Conservation (phyloP, 176 grass and related monocot species). For the Musa beccarii region DNA sequence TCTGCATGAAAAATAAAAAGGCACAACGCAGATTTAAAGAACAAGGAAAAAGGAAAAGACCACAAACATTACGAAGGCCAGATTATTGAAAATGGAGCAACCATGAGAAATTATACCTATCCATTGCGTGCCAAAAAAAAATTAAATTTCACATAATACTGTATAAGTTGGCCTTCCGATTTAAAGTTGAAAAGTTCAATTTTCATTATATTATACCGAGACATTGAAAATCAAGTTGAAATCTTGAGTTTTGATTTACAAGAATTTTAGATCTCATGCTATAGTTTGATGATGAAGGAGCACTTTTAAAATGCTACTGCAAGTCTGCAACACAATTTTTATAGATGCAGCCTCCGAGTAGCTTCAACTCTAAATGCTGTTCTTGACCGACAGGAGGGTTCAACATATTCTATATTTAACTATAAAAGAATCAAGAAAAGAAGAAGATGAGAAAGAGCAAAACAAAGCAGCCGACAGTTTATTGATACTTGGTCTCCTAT, state of each 20-base stretch:
- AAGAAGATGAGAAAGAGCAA: too few relatives aligned
- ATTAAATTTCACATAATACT: neutral
- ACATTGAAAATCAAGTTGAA: neutral
- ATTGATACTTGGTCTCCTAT: too few relatives aligned
- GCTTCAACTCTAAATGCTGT: too few relatives aligned
- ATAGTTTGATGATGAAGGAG: neutral
- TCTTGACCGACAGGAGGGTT: too few relatives aligned
- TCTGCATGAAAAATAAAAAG: slow-evolving; percentile 26
- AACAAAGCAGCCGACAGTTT: too few relatives aligned
- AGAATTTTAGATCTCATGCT: neutral
- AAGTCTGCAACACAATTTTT: neutral
- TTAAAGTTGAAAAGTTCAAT: neutral
- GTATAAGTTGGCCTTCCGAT: neutral
- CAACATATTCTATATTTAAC: too few relatives aligned
- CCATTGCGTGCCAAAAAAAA: neutral
- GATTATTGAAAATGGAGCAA: neutral
- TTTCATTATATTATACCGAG: neutral
- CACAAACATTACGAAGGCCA: neutral
- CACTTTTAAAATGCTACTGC: neutral
- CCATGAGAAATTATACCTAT: neutral
- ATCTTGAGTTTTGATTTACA: neutral
- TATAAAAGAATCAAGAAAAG: too few relatives aligned
- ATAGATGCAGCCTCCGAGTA: neutral
- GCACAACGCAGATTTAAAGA: neutral
- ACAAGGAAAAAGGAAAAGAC: neutral